Evolutionary conservation across 495 filamentous ascomycete genomes (phyloP), one percentile per base, ranked within the genome.

Genomic region (Ramalina peruviana): DNA sequence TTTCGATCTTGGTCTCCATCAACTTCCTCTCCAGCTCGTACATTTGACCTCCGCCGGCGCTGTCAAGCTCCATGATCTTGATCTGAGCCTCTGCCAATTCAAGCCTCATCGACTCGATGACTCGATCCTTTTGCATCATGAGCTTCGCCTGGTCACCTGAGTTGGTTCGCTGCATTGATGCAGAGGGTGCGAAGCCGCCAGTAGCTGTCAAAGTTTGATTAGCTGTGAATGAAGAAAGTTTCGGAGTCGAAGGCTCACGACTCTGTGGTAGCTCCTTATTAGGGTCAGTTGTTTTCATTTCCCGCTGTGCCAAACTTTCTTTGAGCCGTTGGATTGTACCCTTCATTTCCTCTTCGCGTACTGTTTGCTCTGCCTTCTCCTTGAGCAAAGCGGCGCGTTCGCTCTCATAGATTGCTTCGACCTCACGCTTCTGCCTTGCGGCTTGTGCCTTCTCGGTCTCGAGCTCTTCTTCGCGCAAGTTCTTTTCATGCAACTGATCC

Each of bases 21-120:
- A 97, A 76, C 50, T 81, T 76, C 54, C 82, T 84, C 68, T 98
- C 92, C 27, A 98, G 73, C 59, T 95, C 86, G 39, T 83, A 82
- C 57, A 94, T 67, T 9, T 83, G 77, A 27, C 84, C 85, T 16
- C 88, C 90, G 30, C 88, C 90, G 60, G 81, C 77, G 62, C 95
- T 94, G 63, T 97, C 90, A 54, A 93, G 78, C 63, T 97, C 90
- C 40, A 94, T 85, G 11, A 95, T 75, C 60, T 94, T 94, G 65
- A 96, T 93, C 63, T 98, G 90, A 15, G 84, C 82, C 59, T 95
- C 92, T 23, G 92, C 90, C 20, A 98, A 73, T 62, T 98, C 90
- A 10, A 96, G 74, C 43, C 89, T 76, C 48, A 98, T 72, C 3
- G 82, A 87, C 60, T 98, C 89, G 56, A 98, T 96, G 49, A 98